Evolutionary conservation across 768 basidiomycete species (phyloP).

Genomic region (Boletus rex-veris): DNA sequence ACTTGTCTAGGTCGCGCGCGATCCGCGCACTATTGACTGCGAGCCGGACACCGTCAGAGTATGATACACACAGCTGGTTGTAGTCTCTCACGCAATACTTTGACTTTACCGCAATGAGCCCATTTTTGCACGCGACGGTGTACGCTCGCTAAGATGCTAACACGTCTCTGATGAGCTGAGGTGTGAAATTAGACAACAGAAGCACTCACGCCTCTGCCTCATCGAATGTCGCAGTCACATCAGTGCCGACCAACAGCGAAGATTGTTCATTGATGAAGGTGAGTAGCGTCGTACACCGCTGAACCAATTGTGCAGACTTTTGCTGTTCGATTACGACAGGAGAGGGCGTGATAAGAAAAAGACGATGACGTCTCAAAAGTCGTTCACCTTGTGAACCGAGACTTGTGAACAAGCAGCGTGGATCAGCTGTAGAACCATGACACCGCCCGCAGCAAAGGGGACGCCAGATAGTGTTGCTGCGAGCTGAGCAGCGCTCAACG

Average conservation of each 20-base stretch:
- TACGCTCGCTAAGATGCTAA: conserved; percentile 43
- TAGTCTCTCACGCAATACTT: conserved; percentile 36
- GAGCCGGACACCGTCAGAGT: conserved; percentile 3
- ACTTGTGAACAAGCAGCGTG: conserved; percentile 44
- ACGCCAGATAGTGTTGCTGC: conserved; percentile 44
- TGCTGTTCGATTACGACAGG: conserved; percentile 28
- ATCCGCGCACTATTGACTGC: conserved; percentile 48
- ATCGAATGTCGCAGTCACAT: conserved; percentile 39
- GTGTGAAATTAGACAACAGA: not conserved
- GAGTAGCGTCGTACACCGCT: conserved; percentile 41
- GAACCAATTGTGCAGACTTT: conserved; percentile 41
- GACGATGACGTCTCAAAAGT: not conserved
- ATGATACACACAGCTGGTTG: not conserved
- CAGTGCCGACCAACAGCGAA: conserved; percentile 38
- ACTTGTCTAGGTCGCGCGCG: conserved; percentile 43
- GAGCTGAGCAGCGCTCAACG: conserved; percentile 36
- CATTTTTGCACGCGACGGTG: conserved; percentile 38
- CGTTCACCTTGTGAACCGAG: conserved; percentile 45
- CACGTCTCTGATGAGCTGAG: not conserved
- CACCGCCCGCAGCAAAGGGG: conserved; percentile 45
- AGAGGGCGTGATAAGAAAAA: not conserved
- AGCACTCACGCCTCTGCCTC: conserved; percentile 42
- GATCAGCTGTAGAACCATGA: conserved; percentile 43
- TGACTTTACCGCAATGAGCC: conserved; percentile 37
- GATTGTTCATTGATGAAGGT: conserved; percentile 40